Conservation (phyloP, 2,329 filamentous ascomycete species). For the Neodidymelliopsis sp. region DNA sequence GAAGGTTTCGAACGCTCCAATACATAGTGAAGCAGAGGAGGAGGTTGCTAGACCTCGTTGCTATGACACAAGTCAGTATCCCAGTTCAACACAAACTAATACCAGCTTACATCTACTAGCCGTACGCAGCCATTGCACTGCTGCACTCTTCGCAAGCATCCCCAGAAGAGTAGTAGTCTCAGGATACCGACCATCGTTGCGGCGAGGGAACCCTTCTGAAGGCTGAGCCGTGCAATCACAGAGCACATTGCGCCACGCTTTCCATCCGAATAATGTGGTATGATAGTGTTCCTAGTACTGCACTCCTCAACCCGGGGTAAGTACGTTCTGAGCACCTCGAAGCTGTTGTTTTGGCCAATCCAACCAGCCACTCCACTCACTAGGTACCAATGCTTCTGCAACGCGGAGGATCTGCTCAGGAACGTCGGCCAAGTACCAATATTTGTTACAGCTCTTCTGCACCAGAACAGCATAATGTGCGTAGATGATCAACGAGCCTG, state of each 20-base stretch:
- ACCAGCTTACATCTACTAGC: background rate
- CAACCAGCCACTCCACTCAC: constrained; percentile 38
- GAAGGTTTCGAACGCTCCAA: too few relatives aligned
- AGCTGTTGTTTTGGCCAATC: constrained; percentile 41
- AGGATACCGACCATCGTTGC: background rate
- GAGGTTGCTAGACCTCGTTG: background rate
- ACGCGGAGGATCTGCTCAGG: constrained; percentile 37
- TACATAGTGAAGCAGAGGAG: too few relatives aligned
- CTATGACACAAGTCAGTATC: constrained; percentile 1
- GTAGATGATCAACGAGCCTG: constrained; percentile 46
- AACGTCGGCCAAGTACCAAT: constrained; percentile 38
- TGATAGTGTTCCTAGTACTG: background rate
- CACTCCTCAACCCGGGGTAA: constrained; percentile 7
- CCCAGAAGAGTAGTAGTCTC: constrained; percentile 4
- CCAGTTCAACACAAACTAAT: background rate
- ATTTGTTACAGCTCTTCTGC: constrained; percentile 21
- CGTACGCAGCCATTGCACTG: background rate
- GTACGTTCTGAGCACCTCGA: constrained; percentile 4
- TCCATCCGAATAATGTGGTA: background rate
- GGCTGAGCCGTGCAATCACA: background rate
- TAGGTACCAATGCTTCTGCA: constrained; percentile 33
- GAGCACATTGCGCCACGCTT: background rate
- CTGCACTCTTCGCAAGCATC: constrained; percentile 9
- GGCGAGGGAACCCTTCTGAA: background rate
- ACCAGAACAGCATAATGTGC: constrained; percentile 48